Base-by-base conservation (phyloP, 352 stramenopile genomes). In the Pythium scleroteichum region DNA sequence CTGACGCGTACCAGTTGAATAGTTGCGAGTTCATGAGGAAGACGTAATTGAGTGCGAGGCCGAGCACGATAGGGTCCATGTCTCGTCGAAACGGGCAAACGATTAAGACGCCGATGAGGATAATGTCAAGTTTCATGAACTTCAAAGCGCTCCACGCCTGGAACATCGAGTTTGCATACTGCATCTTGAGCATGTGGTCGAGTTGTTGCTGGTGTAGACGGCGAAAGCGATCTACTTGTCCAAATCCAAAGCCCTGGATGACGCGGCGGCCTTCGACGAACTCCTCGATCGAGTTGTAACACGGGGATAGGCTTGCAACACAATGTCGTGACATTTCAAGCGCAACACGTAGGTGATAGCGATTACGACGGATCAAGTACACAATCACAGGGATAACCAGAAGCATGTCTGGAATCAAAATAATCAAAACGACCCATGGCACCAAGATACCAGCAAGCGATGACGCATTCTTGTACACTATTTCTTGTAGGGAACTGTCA, bases 41-140 rank as follows among this genome's bases (percentile, higher is more conserved):
- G 41, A 69, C 59, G 75, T 88, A 97, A 42, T 85, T 84, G 45
- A 97, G 81, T 10, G 93, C 60, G 16, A 96, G 64, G 0, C 71
- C 90, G 17, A 82, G 72, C 27, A 96, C 45, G 12, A 82, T 77
- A 3, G 85, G 68, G 14, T 67, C 29, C 63, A 70, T 53, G 22
- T 59, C 22, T 8, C 50, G 49, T n/a, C 57, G 42, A 16, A 65
- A 56, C 17, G 50, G 41, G 24, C 29, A 61, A 9, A 70, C 3
- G 17, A 66, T 62, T 19, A 66, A 27, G 8, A 70, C 63, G 3
- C 35, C 39, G 17, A 70, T 59, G 4, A 70, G 50, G 17, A 69
- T 5, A 24, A 59, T 41, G 26, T 69, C 62, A 41, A 69, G 48
- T 49, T 63, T 69, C 32, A 57, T 47, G 41, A 63, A 69, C 48